Base-by-base conservation (phyloP, 1,284 basidiomycete species). In the Naganishia sp. region DNA sequence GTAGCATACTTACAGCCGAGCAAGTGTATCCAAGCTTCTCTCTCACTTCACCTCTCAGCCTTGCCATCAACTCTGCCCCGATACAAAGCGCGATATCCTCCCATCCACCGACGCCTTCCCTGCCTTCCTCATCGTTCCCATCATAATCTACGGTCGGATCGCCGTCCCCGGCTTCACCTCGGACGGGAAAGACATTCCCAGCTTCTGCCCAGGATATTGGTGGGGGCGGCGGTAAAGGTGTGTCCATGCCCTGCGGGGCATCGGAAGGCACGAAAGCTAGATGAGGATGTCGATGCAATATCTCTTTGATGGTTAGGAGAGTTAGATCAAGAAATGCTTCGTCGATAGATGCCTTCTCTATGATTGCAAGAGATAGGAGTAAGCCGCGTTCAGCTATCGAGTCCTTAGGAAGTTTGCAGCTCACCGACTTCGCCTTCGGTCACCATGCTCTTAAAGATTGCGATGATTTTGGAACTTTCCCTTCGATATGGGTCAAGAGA, bases 401-500 rank as follows among this genome's bases (percentile, higher is more conserved):
- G 21, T n/a, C 53, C n/a, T 45, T 18, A 2, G 16, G 16, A 28
- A 18, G 45, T n/a, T 13, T 39, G 13, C 36, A 7, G 66, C 83
- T 72, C 68, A 88, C 87, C 88, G 63, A 89, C 83, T 76, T 90
- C 87, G 4, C 82, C 86, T 13, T 74, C 71, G 0, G 90, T 88
- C 42, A 93, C 82, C 64, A 85, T 83, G 66, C 91, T 88, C 73
- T 89, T 89, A 77, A 97, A 94, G 72, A 92, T 82, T 10, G 84
- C 84, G n/a, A 94, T 84, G 69, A 98, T 90, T 80, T 94, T 97
- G 69, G 86, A 82, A 72, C 90, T 92, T 80, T 99, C 95, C 61
- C 90, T 84, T 18, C 95, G 84, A 78, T 99, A 99, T 67, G 91
- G 87, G 77, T 99, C 96, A 55, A 99, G 83, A 21, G 93, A 96